These are phyloP conservation scores for Neolentinus lepideus DNA, from an alignment of 1,284 basidiomycete genomes.

Conservation along the genomic window DNA sequence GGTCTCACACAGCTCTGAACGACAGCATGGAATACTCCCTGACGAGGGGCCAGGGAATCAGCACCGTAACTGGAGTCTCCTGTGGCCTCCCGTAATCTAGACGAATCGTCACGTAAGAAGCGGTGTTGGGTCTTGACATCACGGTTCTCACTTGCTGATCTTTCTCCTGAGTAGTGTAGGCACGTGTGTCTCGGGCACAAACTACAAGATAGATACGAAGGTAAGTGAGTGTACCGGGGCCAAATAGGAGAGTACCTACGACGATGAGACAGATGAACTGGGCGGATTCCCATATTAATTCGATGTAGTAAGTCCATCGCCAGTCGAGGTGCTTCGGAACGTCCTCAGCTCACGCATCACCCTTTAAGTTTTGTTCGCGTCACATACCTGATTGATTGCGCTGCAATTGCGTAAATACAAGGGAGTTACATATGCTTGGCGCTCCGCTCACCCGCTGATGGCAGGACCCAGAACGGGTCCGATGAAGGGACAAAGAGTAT, in stretches of 20 bases:
- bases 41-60: slow-evolving; percentile 41
- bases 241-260: slow-evolving; percentile 31
- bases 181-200: slow-evolving; percentile 72
- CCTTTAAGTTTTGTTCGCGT: neutral
- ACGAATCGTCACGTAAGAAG: neutral
- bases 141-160: slow-evolving; percentile 27
- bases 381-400: slow-evolving; percentile 31
- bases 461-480: slow-evolving; percentile 68
- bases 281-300: slow-evolving; percentile 55
- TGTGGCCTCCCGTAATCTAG: slow-evolving; percentile 47
- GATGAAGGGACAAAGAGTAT: slow-evolving; percentile 64
- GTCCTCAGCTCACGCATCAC: slow-evolving; percentile 1
- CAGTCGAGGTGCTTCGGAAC: slow-evolving; percentile 46
- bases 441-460: slow-evolving; percentile 42
- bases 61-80: slow-evolving; percentile 49
- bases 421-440: neutral
- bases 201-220: slow-evolving; percentile 18
- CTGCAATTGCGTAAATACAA: neutral
- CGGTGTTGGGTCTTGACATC: neutral
- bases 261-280: slow-evolving; percentile 38
- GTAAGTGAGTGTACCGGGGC: neutral
- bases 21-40: slow-evolving; percentile 31
- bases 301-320: slow-evolving; percentile 74
- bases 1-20: slow-evolving; percentile 41
- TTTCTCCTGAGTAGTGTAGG: slow-evolving; percentile 58